phyloP scores from a whole-genome alignment of 2,329 filamentous ascomycete genomes.

The Aspergillus viridinutans region DNA sequence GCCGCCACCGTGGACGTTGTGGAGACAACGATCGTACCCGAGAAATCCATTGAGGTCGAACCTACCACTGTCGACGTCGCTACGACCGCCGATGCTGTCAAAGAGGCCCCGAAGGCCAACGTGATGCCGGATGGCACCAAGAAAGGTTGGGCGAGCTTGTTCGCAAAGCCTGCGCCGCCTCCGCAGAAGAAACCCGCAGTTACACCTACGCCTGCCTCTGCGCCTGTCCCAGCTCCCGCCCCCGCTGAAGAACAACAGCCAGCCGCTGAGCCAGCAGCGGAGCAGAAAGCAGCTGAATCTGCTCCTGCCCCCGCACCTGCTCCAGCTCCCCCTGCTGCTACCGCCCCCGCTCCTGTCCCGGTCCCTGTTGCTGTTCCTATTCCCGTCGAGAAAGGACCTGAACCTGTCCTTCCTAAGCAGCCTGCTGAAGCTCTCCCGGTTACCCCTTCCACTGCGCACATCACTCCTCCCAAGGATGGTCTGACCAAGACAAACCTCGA shows the following conservation, averaged over 20 bases:
- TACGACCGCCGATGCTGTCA: slow-evolving; percentile 9
- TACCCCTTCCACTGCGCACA: slow-evolving; percentile 36
- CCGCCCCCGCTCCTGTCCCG: slow-evolving; percentile 29
- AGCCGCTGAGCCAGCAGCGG: slow-evolving; percentile 5
- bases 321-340: slow-evolving; percentile 26
- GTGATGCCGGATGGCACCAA: slow-evolving; percentile 38
- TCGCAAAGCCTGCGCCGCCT: slow-evolving; percentile 58
- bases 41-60: slow-evolving; percentile 18
- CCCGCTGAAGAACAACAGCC: slow-evolving; percentile 3
- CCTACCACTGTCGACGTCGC: slow-evolving; percentile 16
- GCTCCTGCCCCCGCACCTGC: slow-evolving; percentile 37
- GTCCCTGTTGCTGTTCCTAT: slow-evolving; percentile 40
- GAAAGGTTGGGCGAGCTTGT: slow-evolving; percentile 68
- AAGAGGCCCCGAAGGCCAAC: slow-evolving; percentile 27
- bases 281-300: slow-evolving; percentile 9
- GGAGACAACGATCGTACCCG: slow-evolving; percentile 1
- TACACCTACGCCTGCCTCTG: not conserved
- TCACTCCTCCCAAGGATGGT: slow-evolving; percentile 72
- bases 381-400: slow-evolving; percentile 35
- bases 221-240: slow-evolving; percentile 2
- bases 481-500: slow-evolving; percentile 91
- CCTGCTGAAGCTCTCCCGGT: slow-evolving; percentile 37
- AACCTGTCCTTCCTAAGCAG: slow-evolving; percentile 27
- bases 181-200: slow-evolving; percentile 47
- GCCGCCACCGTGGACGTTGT: slow-evolving; percentile 7